phyloP scores from a whole-genome alignment of 2,329 filamentous ascomycete species.

The Xylaria sp. region DNA sequence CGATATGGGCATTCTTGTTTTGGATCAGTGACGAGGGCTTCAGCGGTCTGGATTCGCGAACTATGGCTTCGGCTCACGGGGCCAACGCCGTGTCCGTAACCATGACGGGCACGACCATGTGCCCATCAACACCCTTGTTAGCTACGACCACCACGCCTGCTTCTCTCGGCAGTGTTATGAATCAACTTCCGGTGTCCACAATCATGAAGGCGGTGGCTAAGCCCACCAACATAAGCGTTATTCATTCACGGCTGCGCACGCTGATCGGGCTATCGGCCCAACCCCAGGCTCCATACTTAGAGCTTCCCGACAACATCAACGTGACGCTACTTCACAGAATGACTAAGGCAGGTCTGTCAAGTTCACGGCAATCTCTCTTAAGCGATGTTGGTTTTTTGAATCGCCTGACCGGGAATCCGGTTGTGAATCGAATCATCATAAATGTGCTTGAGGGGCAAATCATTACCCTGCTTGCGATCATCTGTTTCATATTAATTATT shows the following conservation, averaged over 20 bases:
- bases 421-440: slow-evolving; percentile 81
- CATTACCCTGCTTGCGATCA: slow-evolving; percentile 89
- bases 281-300: slow-evolving; percentile 36
- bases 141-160: slow-evolving; percentile 54
- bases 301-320: slow-evolving; percentile 41
- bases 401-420: slow-evolving; percentile 74
- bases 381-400: slow-evolving; percentile 68
- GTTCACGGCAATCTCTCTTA: slow-evolving; percentile 59
- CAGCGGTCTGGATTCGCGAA: slow-evolving; percentile 52
- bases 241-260: slow-evolving; percentile 51
- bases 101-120: slow-evolving; percentile 49
- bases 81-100: slow-evolving; percentile 41
- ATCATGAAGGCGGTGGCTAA: slow-evolving; percentile 46
- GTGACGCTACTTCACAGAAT: slow-evolving; percentile 40
- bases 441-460: slow-evolving; percentile 91
- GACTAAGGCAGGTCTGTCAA: slow-evolving; percentile 33
- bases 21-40: slow-evolving; percentile 88
- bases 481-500: slow-evolving; percentile 96
- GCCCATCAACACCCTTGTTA: slow-evolving; percentile 55
- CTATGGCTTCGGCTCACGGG: slow-evolving; percentile 42
- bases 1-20: slow-evolving; percentile 92
- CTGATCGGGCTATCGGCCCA: slow-evolving; percentile 42
- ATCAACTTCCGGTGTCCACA: slow-evolving; percentile 50
- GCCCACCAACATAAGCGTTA: slow-evolving; percentile 50
- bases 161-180: slow-evolving; percentile 51